Percentiles rank a stretch among this genome's conserved stretches.
Evolutionary conservation across 169 alveolate genomes (phyloP).

Genomic region (Theileria parva): DNA sequence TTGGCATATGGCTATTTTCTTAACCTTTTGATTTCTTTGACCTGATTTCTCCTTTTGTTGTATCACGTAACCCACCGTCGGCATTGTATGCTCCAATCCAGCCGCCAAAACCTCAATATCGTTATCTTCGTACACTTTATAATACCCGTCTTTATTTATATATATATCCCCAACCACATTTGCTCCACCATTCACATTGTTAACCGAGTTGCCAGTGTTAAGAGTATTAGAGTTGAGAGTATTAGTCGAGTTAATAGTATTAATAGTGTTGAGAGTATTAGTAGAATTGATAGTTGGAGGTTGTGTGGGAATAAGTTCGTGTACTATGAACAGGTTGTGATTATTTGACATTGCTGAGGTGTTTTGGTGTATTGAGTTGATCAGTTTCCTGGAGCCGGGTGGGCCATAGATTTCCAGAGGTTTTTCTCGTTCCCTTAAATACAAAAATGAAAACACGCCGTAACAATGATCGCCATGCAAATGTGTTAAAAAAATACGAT

Average conservation of each 20-base stretch:
- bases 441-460: slow-evolving; percentile 74
- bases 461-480: slow-evolving; percentile 85
- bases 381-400: slow-evolving; percentile 52
- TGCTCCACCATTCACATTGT: neutral
- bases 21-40: slow-evolving; percentile 10
- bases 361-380: slow-evolving; percentile 33
- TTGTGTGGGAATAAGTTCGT: slow-evolving; percentile 36
- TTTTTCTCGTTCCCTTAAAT: neutral
- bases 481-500: slow-evolving; percentile 78
- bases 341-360: slow-evolving; percentile 28
- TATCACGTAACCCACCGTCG: slow-evolving; percentile 82
- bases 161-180: slow-evolving; percentile 22
- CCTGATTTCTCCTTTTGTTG: slow-evolving; percentile 43
- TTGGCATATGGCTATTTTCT: slow-evolving; percentile 75
- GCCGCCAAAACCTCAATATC: slow-evolving; percentile 64
- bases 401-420: slow-evolving; percentile 81
- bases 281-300: neutral
- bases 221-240: neutral
- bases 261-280: neutral
- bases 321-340: slow-evolving; percentile 22
- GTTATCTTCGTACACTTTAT: slow-evolving; percentile 60
- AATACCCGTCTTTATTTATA: slow-evolving; percentile 48
- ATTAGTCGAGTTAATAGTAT: too few species aligned
- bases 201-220: neutral
- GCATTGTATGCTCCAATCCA: slow-evolving; percentile 76